A percentile compares a stretch with the other conserved stretches of the same genome.
These are phyloP conservation scores for Capronia coronata DNA, from an alignment of 2,329 filamentous ascomycete species.

Conservation along the genomic window DNA sequence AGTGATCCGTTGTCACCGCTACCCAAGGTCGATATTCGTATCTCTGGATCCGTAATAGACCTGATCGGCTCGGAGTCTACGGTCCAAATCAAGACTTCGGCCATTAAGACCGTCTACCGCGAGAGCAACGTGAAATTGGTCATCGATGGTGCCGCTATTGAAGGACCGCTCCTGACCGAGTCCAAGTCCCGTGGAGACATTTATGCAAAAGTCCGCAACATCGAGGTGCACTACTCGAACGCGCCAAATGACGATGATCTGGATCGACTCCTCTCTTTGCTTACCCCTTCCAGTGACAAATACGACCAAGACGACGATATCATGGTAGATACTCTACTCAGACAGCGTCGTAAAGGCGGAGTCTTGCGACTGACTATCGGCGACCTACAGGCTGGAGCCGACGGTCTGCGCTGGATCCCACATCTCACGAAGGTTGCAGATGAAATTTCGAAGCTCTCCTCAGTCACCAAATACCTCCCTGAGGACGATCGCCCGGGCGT, in stretches of 20 bases:
- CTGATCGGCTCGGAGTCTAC: constrained; percentile 73
- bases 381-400: constrained; percentile 56
- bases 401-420: constrained; percentile 58
- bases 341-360: constrained; percentile 78
- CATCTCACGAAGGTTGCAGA: constrained; percentile 65
- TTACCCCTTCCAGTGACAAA: constrained; percentile 85
- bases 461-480: constrained; percentile 86
- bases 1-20: constrained; percentile 26
- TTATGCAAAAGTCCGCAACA: constrained; percentile 56
- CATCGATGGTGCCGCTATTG: constrained; percentile 67
- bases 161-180: constrained; percentile 51
- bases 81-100: constrained; percentile 67
- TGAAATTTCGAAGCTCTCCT: constrained; percentile 75
- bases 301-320: constrained; percentile 90
- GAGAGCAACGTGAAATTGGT: constrained; percentile 64
- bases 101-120: constrained; percentile 72
- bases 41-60: constrained; percentile 70
- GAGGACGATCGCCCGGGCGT: constrained; percentile 91
- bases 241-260: constrained; percentile 73
- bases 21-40: constrained; percentile 64
- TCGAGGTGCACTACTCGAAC: constrained; percentile 65
- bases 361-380: constrained; percentile 67
- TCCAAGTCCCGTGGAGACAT: constrained; percentile 53
- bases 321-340: constrained; percentile 81
- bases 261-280: constrained; percentile 71